These are phyloP conservation scores for Lentinula lateritia DNA, from an alignment of 768 basidiomycete genomes.

Conservation along the genomic window DNA sequence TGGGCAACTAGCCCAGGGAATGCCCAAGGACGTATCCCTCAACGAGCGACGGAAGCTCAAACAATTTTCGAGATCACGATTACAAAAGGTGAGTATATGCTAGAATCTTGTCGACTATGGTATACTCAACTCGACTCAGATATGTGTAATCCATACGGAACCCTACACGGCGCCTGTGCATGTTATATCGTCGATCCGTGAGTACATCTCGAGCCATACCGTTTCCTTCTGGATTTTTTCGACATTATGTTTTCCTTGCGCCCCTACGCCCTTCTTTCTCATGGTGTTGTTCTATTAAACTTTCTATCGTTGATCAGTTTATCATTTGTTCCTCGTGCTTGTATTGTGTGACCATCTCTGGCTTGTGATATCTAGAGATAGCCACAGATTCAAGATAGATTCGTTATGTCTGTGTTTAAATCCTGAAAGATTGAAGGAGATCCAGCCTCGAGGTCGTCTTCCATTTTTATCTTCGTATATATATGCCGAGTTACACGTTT, in stretches of 20 bases:
- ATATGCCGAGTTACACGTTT: background rate
- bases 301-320: too few relatives aligned
- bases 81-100: background rate
- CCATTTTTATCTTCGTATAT: background rate
- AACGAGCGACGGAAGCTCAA: slow-evolving; percentile 2
- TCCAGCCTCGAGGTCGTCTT: background rate
- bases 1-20: background rate
- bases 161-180: slow-evolving; percentile 9
- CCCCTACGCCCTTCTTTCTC: background rate
- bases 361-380: background rate
- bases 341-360: too few relatives aligned
- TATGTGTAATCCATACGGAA: slow-evolving; percentile 11
- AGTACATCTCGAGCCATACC: background rate
- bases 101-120: background rate
- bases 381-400: background rate
- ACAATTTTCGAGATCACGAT: slow-evolving; percentile 9
- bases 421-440: background rate
- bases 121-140: background rate
- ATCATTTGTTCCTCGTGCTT: too few relatives aligned
- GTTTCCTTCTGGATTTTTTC: background rate
- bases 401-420: too few relatives aligned
- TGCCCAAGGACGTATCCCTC: background rate
- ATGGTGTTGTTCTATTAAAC: too few relatives aligned
- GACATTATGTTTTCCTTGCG: background rate
- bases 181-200: slow-evolving; percentile 11